A percentile compares a stretch with the other conserved stretches of the same genome.
These are phyloP conservation scores for Copromyces sp. DNA, from an alignment of 495 filamentous ascomycete species.

Conservation along the genomic window DNA sequence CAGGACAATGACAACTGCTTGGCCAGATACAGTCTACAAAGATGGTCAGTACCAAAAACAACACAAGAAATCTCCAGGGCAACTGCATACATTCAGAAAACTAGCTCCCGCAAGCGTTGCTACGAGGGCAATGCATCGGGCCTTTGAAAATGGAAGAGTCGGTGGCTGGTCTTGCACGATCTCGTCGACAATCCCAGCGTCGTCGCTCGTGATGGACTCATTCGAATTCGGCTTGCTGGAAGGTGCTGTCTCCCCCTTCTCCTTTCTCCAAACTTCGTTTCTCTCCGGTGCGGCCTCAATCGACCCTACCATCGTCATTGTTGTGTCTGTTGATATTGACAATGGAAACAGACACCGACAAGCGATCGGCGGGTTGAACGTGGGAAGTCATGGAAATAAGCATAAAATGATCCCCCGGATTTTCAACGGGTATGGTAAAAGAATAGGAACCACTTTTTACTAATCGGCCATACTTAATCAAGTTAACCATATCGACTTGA, in stretches of 20 bases:
- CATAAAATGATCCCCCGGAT: neutral
- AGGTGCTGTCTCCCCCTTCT: neutral
- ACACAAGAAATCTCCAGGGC: neutral
- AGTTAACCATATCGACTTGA: neutral
- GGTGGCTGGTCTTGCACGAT: neutral
- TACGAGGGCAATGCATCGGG: slow-evolving; percentile 36
- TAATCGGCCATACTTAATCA: neutral
- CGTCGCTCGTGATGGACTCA: neutral
- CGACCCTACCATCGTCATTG: neutral
- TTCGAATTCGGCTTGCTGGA: neutral
- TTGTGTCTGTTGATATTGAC: neutral
- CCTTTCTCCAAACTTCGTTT: neutral
- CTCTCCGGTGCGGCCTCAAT: neutral
- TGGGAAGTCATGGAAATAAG: neutral
- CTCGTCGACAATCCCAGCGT: neutral
- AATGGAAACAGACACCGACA: neutral
- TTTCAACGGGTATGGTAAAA: neutral
- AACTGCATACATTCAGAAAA: slow-evolving; percentile 41
- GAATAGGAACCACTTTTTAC: neutral
- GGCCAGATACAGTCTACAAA: slow-evolving; percentile 44
- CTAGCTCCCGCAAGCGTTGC: slow-evolving; percentile 42
- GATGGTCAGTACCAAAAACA: neutral
- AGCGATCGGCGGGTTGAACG: neutral
- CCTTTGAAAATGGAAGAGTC: slow-evolving; percentile 34
- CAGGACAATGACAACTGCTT: slow-evolving; percentile 52